Evolutionary conservation across 495 filamentous ascomycete genomes (phyloP), one percentile per base, ranked within the genome.

Genomic region (Aspergillus carlsbadensis): DNA sequence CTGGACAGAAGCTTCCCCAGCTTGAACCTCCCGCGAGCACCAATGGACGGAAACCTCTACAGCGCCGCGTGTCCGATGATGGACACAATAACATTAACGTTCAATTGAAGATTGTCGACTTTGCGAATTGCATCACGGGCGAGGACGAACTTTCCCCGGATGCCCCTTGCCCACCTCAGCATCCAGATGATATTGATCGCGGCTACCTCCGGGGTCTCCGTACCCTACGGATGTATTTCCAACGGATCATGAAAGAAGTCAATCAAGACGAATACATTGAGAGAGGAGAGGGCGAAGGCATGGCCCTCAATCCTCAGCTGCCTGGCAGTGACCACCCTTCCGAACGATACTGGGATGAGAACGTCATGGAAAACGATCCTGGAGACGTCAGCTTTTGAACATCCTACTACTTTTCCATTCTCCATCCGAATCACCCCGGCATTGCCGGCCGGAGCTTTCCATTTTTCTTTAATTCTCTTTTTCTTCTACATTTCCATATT

Each of bases 81-180:
- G 72, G 75, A 10, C 75, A 82, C 53, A 77, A 78, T 26, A 79
- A 80, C 13, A 52, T 57, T 6, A 64, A 75, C 22, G 74, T 98
- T 56, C 88, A 96, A 64, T 81, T 98, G 66, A 97, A 97, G 70
- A 96, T 98, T 67, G 92, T 96, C 41, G 94, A 98, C 68, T 98
- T 98, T 76, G 94, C 94, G 22, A 98, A 98, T 66, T 97, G 92
- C 60, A 87, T 98, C 7, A 96, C 91, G 10, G 88, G 89, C 4
- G 90, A 92, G 49, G 91, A 96, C 63, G 70, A 78, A 29, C 56
- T 84, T 15, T 70, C 84, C 20, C 75, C 84, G 6, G 75, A 81
- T 51, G 81, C 83, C 26, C 78, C 84, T 26, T 96, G 93, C 57
- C 95, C 95, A 15, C 94, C 95, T 21, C 77, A 85, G 50, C 79